Evolutionary conservation across 192 early-diverging fungal species (phyloP).

Genomic region (Diversispora epigaea): DNA sequence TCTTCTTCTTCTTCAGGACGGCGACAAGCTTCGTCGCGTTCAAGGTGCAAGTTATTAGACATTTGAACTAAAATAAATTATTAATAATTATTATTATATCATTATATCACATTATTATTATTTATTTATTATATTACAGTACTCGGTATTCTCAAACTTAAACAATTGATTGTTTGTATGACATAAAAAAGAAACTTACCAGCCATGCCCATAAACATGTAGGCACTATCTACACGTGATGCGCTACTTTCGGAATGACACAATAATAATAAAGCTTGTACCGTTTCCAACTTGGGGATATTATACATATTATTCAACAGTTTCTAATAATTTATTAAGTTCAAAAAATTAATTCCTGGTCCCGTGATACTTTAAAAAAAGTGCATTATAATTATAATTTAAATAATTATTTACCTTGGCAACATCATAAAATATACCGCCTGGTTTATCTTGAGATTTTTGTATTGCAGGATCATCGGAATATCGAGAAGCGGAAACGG

Average conservation of each 20-base stretch:
- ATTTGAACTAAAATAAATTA: conserved; percentile 22
- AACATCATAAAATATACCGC: conserved; percentile 24
- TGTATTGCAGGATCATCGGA: conserved; percentile 32
- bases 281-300: conserved; percentile 20
- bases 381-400: neutral
- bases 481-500: conserved; percentile 18
- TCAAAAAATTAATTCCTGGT: neutral
- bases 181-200: neutral
- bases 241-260: neutral
- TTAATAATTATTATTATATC: neutral
- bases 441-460: conserved; percentile 24
- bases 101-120: neutral
- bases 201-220: conserved; percentile 30
- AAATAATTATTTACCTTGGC: conserved; percentile 21
- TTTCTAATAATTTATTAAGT: neutral
- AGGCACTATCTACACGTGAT: conserved; percentile 17
- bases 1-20: conserved; percentile 23
- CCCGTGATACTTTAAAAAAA: neutral
- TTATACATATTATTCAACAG: conserved; percentile 21
- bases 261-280: conserved; percentile 30
- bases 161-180: neutral
- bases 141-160: neutral
- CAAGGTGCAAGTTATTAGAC: conserved; percentile 14
- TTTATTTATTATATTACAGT: neutral
- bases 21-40: neutral